Evolutionary conservation across 2,329 filamentous ascomycete genomes (phyloP).

Genomic region (Calonectria hongkongensis): DNA sequence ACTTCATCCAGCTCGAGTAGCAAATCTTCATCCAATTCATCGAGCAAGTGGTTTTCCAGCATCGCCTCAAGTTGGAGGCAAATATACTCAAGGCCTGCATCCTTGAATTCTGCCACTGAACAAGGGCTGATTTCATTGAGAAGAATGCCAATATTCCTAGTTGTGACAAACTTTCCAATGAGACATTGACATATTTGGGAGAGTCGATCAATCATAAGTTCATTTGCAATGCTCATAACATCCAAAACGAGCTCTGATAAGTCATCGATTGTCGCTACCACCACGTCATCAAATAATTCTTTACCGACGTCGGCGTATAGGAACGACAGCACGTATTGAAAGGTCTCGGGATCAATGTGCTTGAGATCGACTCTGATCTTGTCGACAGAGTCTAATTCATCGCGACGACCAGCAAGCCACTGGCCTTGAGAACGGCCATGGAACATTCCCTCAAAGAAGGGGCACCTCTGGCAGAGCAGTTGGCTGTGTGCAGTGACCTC

Average conservation of each 20-base stretch:
- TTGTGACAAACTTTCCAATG: constrained; percentile 88
- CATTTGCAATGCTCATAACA: constrained; percentile 91
- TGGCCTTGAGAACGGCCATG: constrained; percentile 88
- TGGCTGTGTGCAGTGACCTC: constrained; percentile 85
- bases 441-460: constrained; percentile 94
- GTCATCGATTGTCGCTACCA: constrained; percentile 83
- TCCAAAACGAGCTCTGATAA: constrained; percentile 94
- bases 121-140: constrained; percentile 91
- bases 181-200: constrained; percentile 92
- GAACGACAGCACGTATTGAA: constrained; percentile 85
- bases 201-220: constrained; percentile 94
- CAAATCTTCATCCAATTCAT: constrained; percentile 90
- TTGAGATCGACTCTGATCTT: constrained; percentile 85
- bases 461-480: constrained; percentile 87
- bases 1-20: constrained; percentile 86
- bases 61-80: constrained; percentile 93
- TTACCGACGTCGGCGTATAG: constrained; percentile 89
- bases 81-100: constrained; percentile 91
- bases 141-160: constrained; percentile 88
- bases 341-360: constrained; percentile 84
- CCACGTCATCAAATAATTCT: constrained; percentile 87
- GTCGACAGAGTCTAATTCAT: constrained; percentile 59
- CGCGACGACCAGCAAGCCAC: constrained; percentile 86
- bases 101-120: constrained; percentile 89
- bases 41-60: constrained; percentile 91